Base-by-base conservation (phyloP, 257 asterid species). In the Nicotiana obtusifolia region DNA sequence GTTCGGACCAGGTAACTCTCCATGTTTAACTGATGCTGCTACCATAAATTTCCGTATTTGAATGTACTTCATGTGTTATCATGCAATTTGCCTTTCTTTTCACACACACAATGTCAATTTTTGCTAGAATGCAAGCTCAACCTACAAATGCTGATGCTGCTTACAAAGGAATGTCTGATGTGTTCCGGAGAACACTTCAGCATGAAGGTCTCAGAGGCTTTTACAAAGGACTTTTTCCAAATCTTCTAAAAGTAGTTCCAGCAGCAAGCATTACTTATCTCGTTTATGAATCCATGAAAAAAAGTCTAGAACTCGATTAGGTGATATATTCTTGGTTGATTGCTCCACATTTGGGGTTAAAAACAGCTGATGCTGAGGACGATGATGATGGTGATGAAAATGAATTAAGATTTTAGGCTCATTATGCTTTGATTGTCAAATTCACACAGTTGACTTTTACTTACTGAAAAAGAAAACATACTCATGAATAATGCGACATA, bases 211-310 rank as follows among this genome's bases (percentile, higher is more conserved):
- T 85, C 16, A 41, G 94, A 86, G 99, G 98, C 52, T 96, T 96
- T 88, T 96, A 96, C 82, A 96, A 93, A 85, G 99, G 99, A 11
- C 94, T 96, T 31, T 86, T 93, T 81, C 99, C 99, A 0, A 96
- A 96, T 89, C 97, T 96, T 82, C 97, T 93, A 64, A 96, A 96
- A 85, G 99, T 96, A 3, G 91, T 96, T 44, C 98, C 99, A 5
- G 91, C 98, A 31, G 99, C 98, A 33, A 94, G 98, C 91, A 96
- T 96, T 88, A 94, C 99, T 1, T 96, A 96, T 87, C 76, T 93
- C 87, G 92, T 93, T 71, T 96, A 96, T n/a, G 99, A 94, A 83
- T 89, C 93, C 89, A 91, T 89, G 98, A 94, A 96, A 84, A 96
- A 96, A 90, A 94, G 91, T 81, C 80, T 96, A 56, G 88, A 89